Percentiles rank a stretch among this genome's conserved stretches.
phyloP scores from a whole-genome alignment of 805 yeast genomes.

The Myxozyma melibiosi region DNA sequence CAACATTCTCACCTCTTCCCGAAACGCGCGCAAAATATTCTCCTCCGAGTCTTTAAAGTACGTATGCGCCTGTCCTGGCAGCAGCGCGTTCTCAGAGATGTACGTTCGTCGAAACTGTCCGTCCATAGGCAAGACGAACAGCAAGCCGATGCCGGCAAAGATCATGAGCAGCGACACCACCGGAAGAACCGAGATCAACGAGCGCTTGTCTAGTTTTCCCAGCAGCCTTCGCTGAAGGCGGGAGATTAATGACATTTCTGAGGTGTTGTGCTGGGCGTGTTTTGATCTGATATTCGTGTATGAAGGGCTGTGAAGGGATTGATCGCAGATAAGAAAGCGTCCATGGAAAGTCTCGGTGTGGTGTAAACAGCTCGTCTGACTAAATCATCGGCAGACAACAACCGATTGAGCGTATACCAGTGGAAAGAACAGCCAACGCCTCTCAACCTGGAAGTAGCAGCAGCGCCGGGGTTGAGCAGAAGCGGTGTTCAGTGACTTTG shows the following conservation, averaged over 20 bases:
- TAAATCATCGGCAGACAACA: too few relatives aligned
- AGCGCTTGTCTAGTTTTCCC: background rate
- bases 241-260: constrained; percentile 8
- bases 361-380: too few relatives aligned
- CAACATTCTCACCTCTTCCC: constrained; percentile 57
- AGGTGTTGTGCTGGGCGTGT: background rate
- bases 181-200: constrained; percentile 7
- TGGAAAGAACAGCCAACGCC: too few relatives aligned
- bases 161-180: constrained; percentile 9
- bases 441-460: too few relatives aligned
- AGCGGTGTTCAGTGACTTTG: too few relatives aligned
- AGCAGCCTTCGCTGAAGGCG: constrained; percentile 2
- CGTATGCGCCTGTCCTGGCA: constrained; percentile 94
- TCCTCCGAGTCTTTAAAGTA: constrained; percentile 93
- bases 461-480: too few relatives aligned
- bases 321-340: too few relatives aligned
- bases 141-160: constrained; percentile 53
- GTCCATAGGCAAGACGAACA: constrained; percentile 66
- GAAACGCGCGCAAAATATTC: constrained; percentile 85
- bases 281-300: background rate
- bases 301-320: too few relatives aligned
- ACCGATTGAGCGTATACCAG: too few relatives aligned
- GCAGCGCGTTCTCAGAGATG: constrained; percentile 91
- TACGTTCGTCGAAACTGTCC: constrained; percentile 85
- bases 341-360: too few relatives aligned